Evolutionary conservation across 179 eudicot species (phyloP).

Genomic region (Silene coronaria): DNA sequence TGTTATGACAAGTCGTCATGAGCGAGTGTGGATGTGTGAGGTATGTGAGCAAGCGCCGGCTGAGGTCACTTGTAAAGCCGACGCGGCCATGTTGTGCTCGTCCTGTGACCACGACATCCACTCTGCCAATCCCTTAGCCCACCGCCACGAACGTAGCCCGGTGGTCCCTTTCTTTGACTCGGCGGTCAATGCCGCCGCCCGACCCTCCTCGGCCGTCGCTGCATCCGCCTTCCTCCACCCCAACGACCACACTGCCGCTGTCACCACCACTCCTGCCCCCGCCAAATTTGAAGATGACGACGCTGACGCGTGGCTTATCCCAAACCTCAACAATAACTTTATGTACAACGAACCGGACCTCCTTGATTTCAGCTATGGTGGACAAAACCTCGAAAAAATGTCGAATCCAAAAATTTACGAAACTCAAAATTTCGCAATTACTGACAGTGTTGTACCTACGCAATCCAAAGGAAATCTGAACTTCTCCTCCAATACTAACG

Average conservation of each 20-base stretch:
- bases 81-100: constrained; percentile 56
- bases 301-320: constrained; percentile 30
- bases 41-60: constrained; percentile 73
- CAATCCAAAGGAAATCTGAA: constrained; percentile 27
- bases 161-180: constrained; percentile 49
- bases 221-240: constrained; percentile 13
- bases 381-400: constrained; percentile 10
- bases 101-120: constrained; percentile 70
- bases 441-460: constrained; percentile 56
- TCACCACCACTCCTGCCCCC: background rate
- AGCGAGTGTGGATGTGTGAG: constrained; percentile 70
- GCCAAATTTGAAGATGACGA: constrained; percentile 1
- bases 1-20: constrained; percentile 28
- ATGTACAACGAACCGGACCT: constrained; percentile 18
- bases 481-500: constrained; percentile 5
- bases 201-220: constrained; percentile 12
- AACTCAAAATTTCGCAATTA: constrained; percentile 12
- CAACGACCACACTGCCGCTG: background rate
- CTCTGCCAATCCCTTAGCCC: constrained; percentile 55
- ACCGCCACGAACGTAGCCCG: constrained; percentile 58
- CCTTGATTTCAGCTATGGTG: constrained; percentile 25
- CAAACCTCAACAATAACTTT: constrained; percentile 21
- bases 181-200: constrained; percentile 29
- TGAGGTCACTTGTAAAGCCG: constrained; percentile 57
- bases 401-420: constrained; percentile 13